phyloP scores from a whole-genome alignment of 192 early-diverging fungal genomes.

The Phlyctochytrium planicorne region DNA sequence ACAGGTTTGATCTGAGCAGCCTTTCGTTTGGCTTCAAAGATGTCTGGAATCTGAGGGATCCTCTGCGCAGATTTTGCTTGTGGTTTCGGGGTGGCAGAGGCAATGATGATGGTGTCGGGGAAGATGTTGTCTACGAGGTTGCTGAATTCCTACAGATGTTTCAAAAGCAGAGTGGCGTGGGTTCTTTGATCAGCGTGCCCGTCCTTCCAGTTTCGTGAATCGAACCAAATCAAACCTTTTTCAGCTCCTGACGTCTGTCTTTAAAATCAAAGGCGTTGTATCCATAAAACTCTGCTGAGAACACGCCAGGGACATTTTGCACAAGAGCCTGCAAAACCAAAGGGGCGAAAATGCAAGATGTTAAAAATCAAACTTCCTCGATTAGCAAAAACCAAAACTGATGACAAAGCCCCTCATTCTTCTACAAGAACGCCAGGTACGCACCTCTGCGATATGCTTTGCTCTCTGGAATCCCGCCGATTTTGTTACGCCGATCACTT shows the following conservation, averaged over 20 bases:
- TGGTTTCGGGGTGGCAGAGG: not conserved
- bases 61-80: not conserved
- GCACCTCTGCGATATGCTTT: not conserved
- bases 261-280: not conserved
- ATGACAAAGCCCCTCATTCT: not conserved
- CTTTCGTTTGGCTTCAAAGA: not conserved
- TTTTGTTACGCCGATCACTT: not conserved
- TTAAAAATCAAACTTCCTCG: no score
- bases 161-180: no score
- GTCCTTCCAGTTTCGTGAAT: no score
- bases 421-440: not conserved
- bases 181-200: no score
- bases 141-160: no score
- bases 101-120: not conserved
- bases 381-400: no score
- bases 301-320: not conserved
- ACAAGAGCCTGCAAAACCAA: not conserved
- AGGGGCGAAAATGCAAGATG: no score
- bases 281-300: not conserved
- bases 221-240: not conserved
- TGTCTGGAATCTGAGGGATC: not conserved
- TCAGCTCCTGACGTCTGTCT: not conserved
- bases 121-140: not conserved
- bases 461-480: not conserved
- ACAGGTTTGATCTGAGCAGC: not conserved